phyloP scores from a whole-genome alignment of 768 basidiomycete species.

The Gautieria morchelliformis region DNA sequence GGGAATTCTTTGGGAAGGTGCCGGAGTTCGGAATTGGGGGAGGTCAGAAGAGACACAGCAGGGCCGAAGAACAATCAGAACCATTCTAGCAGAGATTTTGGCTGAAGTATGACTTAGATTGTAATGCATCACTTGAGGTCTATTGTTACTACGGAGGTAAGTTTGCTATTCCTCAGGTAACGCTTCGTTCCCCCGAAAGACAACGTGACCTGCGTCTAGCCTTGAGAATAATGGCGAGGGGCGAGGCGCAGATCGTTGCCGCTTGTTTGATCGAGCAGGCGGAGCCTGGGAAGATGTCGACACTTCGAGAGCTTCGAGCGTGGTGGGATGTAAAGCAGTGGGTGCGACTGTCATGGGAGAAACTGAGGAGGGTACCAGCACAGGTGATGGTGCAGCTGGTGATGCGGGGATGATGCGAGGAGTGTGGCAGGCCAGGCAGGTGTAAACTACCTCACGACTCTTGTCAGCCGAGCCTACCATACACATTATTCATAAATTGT shows the following conservation, averaged over 20 bases:
- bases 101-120: slow-evolving; percentile 2
- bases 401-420: slow-evolving; percentile 63
- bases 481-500: slow-evolving; percentile 18
- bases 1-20: slow-evolving; percentile 5
- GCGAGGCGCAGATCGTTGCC: slow-evolving; percentile 2
- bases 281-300: slow-evolving; percentile 1
- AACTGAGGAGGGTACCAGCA: neutral
- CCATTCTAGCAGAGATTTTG: slow-evolving; percentile 6
- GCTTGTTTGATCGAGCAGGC: neutral
- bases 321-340: neutral
- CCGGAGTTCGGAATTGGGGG: slow-evolving; percentile 1
- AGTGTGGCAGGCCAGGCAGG: slow-evolving; percentile 48
- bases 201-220: slow-evolving; percentile 48
- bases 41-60: neutral
- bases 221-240: slow-evolving; percentile 53
- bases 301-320: slow-evolving; percentile 4
- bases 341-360: neutral
- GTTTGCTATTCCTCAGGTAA: neutral
- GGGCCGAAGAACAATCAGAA: neutral
- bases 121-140: neutral
- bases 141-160: neutral
- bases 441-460: slow-evolving; percentile 46
- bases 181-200: slow-evolving; percentile 53
- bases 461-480: slow-evolving; percentile 34
- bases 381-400: slow-evolving; percentile 22